phyloP scores from a whole-genome alignment of 495 filamentous ascomycete genomes.

The Penicillium goetzii region DNA sequence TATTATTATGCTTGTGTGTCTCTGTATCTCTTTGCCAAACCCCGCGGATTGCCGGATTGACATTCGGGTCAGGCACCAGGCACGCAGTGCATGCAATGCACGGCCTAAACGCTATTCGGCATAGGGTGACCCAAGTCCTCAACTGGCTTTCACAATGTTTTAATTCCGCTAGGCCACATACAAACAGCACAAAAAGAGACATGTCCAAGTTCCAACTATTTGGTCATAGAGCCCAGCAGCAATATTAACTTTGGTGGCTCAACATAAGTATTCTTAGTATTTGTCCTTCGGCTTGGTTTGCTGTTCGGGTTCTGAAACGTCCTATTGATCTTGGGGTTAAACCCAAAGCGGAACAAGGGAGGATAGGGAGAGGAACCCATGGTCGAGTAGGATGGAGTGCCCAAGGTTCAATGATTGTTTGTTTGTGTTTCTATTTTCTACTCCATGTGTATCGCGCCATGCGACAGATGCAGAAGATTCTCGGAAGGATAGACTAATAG shows the following conservation, averaged over 20 bases:
- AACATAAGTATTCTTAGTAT: too few species aligned
- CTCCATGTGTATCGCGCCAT: slow-evolving; percentile 9
- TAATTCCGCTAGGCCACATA: not conserved
- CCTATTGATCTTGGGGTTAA: slow-evolving; percentile 1
- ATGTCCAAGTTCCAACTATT: slow-evolving; percentile 3
- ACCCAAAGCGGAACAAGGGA: not conserved
- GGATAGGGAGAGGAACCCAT: not conserved
- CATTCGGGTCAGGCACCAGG: slow-evolving; percentile 6
- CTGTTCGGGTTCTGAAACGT: slow-evolving; percentile 8
- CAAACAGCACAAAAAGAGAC: slow-evolving; percentile 13
- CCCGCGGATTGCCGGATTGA: not conserved
- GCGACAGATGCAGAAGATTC: not conserved
- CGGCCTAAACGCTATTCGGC: not conserved
- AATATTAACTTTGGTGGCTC: slow-evolving; percentile 12
- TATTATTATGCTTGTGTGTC: slow-evolving; percentile 1
- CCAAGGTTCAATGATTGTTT: slow-evolving; percentile 3
- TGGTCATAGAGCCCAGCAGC: slow-evolving; percentile 1
- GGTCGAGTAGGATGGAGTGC: not conserved
- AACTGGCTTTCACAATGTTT: not conserved
- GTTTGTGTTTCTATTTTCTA: slow-evolving; percentile 6
- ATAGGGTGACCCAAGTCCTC: not conserved
- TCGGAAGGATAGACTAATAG: not conserved
- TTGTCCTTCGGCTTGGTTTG: not conserved
- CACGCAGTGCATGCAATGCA: not conserved
- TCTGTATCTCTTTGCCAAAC: not conserved